Evolutionary conservation across 202 grass and related monocot species (phyloP), one percentile per base, ranked within the genome.

Genomic region (Dendrocalamus latiflorus): DNA sequence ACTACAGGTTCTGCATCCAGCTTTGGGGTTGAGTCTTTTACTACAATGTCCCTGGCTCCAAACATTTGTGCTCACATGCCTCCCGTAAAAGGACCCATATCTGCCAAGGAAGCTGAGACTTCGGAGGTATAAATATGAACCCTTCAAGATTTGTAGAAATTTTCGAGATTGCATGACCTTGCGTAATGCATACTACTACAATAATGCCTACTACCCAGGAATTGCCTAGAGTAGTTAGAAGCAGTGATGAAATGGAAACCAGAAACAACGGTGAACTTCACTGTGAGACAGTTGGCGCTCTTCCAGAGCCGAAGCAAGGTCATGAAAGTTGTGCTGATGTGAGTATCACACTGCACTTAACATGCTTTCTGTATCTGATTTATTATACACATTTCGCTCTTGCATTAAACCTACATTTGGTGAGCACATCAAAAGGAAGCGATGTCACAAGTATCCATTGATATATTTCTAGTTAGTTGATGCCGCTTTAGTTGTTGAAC

Each of bases 11-110:
- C 61, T 75, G 45, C 75, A 47, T 65, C 84, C 55, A 83, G 11
- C 68, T 81, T 83, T 3, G 84, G 88, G 16, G 6, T 86, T 33
- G 88, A 86, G 15, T 79, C 84, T 79, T 91, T 88, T 70, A 80
- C 57, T 77, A 76, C 85, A 43, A 43, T 53, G 20, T 85, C 89
- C 33, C 65, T 88, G 61, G 70, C 57, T 36, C 81, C 89, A 79
- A 90, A 83, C 49, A 83, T 82, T 66, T 83, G 79, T 41, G 28
- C 79, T 66, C 61, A 83, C 76, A 83, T 86, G 79, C 56, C 74
- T 21, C 74, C 75, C 51, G 55, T 83, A 68, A 74, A 83, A 75
- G 88, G 68, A 47, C 81, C 74, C 76, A 18, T 86, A 56, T 69
- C 61, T 63, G 75, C 56, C 67, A 88, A 79, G 63, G 61, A 86